Evolutionary conservation across 169 alveolate genomes (phyloP), one percentile per base, ranked within the genome.

Genomic region (Plasmodium fragile): DNA sequence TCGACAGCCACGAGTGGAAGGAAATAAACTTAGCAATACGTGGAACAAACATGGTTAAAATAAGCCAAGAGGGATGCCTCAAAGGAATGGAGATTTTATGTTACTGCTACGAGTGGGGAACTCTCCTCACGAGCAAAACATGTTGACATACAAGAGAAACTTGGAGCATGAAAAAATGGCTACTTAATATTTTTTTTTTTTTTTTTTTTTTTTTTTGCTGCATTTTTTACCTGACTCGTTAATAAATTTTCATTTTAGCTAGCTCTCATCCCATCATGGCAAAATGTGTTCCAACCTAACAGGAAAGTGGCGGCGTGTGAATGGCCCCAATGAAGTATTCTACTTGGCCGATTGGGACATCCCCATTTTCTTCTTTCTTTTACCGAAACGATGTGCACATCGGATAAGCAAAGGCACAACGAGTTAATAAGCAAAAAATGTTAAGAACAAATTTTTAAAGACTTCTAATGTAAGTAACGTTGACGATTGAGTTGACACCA

Each of bases 221-320:
- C 32, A 25, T 7, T 18, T 65, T 65, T 65, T 22, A 28, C 75
- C 75, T 65, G 75, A 65, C 41, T 65, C 16, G 75, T 5, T n/a
- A 65, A 25, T 22, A 65, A 65, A 65, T 65, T 65, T 65, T 65
- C 41, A 65, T 65, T 65, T 65, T 65, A n/a, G 75, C 75, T 65
- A 65, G 75, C 75, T n/a, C 41, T 22, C n/a, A n/a, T n/a, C 7
- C 41, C 2, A 5, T 6, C 39, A 65, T 22, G 30, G 75, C 32
- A 22, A 59, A 59, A 59, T 0, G 75, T 59, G 34, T 59, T 59
- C 34, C 34, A 59, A 59, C 11, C 6, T 34, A 18, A 16, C 2
- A 3, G 3, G 13, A 11, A 65, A 65, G 36, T 1, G 1, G 41
- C 10, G 16, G 39, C 6, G 39, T 65, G 30, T 65, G 30, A 65